Evolutionary conservation across 1,139 yeast genomes (phyloP).

Genomic region (Saccharomyces pastorianus): DNA sequence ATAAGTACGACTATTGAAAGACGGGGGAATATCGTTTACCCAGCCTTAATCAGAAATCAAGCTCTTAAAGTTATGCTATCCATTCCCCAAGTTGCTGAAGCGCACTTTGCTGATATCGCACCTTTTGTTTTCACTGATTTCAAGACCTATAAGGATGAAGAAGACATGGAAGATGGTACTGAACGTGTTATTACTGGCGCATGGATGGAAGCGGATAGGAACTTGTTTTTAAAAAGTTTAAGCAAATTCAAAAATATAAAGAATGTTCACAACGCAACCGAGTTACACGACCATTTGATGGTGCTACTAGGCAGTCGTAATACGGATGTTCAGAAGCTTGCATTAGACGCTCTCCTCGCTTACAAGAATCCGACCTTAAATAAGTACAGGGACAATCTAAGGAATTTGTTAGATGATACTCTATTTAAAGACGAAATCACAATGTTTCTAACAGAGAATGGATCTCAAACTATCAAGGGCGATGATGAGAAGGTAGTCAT

Average conservation of each 20-base stretch:
- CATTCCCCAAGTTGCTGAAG: conserved; percentile 62
- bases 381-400: conserved; percentile 67
- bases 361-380: conserved; percentile 51
- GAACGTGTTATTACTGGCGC: conserved; percentile 16
- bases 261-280: conserved; percentile 43
- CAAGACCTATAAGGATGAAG: conserved; percentile 27
- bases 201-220: conserved; percentile 60
- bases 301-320: conserved; percentile 56
- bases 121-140: conserved; percentile 42
- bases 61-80: conserved; percentile 37
- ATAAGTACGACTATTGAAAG: conserved; percentile 32
- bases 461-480: conserved; percentile 50
- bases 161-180: conserved; percentile 17
- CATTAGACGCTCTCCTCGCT: conserved; percentile 64
- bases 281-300: conserved; percentile 47
- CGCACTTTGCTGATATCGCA: conserved; percentile 46
- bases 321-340: conserved; percentile 58
- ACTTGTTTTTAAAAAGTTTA: conserved; percentile 52
- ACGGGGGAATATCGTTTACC: conserved; percentile 33
- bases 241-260: conserved; percentile 58
- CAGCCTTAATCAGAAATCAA: conserved; percentile 27
- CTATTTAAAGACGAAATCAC: conserved; percentile 79
- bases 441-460: conserved; percentile 46
- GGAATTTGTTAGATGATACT: conserved; percentile 71
- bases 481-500: conserved; percentile 51